Percentiles rank a stretch among this genome's conserved stretches.
Conservation (phyloP, 2,329 filamentous ascomycete genomes). For the Graphilbum fragrans region DNA sequence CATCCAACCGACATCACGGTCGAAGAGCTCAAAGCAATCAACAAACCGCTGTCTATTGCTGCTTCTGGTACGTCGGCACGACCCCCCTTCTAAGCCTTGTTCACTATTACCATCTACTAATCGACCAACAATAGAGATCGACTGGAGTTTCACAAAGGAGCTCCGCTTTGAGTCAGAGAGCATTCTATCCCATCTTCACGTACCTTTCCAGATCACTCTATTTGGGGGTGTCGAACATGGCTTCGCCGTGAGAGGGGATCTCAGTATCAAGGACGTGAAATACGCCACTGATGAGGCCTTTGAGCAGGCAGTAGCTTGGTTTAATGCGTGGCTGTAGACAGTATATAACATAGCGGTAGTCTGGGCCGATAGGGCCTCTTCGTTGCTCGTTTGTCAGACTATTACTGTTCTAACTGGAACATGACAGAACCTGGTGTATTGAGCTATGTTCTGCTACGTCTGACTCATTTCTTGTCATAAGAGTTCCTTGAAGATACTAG, state of each 20-base stretch:
- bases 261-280: slow-evolving; percentile 40
- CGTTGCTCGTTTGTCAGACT: no score
- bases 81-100: no score
- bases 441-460: no score
- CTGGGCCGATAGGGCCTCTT: no score
- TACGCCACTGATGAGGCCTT: slow-evolving; percentile 78
- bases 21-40: slow-evolving; percentile 52
- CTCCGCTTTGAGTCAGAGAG: slow-evolving; percentile 53
- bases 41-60: slow-evolving; percentile 56
- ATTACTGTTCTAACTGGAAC: no score
- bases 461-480: no score
- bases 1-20: slow-evolving; percentile 66
- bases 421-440: no score
- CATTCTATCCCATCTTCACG: slow-evolving; percentile 43
- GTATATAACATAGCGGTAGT: no score
- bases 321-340: slow-evolving; percentile 44
- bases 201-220: slow-evolving; percentile 65
- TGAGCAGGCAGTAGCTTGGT: slow-evolving; percentile 65
- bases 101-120: neutral
- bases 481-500: no score
- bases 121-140: slow-evolving; percentile 30
- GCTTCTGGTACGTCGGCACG: slow-evolving; percentile 27
- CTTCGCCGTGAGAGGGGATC: slow-evolving; percentile 59
- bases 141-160: slow-evolving; percentile 51
- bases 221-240: slow-evolving; percentile 63